phyloP scores from a whole-genome alignment of 495 filamentous ascomycete species.

The Tuber aestivum region DNA sequence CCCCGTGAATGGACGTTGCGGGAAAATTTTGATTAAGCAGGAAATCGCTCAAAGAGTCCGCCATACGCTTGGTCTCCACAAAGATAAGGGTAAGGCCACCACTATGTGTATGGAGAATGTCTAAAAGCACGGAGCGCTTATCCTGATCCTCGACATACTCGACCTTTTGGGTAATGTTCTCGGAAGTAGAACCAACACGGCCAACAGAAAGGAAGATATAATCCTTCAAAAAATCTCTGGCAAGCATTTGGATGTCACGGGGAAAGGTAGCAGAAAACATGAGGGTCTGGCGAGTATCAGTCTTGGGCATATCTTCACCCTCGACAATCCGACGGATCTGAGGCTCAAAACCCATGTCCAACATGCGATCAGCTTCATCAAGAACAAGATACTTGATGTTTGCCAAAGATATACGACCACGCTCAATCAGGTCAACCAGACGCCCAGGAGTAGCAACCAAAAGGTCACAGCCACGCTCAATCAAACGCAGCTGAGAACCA shows the following conservation, averaged over 20 bases:
- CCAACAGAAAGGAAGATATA: conserved; percentile 98
- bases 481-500: conserved; percentile 89
- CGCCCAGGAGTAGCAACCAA: conserved; percentile 95
- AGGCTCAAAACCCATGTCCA: conserved; percentile 99
- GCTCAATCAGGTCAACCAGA: conserved; percentile 95
- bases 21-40: conserved; percentile 96
- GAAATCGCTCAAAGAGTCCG: conserved; percentile 94
- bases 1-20: conserved; percentile 97
- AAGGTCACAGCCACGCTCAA: conserved; percentile 95
- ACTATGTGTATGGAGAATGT: conserved; percentile 93
- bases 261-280: conserved; percentile 99
- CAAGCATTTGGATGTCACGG: conserved; percentile 97
- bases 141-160: conserved; percentile 96
- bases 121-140: conserved; percentile 94
- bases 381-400: conserved; percentile 99
- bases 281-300: conserved; percentile 84
- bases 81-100: conserved; percentile 92
- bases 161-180: conserved; percentile 98
- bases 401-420: conserved; percentile 89
- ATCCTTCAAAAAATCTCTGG: conserved; percentile 85
- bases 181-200: conserved; percentile 97
- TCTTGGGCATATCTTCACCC: conserved; percentile 91
- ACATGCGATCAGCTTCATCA: conserved; percentile 98
- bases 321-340: conserved; percentile 98
- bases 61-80: conserved; percentile 99